A percentile compares a stretch with the other conserved stretches of the same genome.
Evolutionary conservation across 805 yeast species (phyloP).

Genomic region (Yarrowia sp.): DNA sequence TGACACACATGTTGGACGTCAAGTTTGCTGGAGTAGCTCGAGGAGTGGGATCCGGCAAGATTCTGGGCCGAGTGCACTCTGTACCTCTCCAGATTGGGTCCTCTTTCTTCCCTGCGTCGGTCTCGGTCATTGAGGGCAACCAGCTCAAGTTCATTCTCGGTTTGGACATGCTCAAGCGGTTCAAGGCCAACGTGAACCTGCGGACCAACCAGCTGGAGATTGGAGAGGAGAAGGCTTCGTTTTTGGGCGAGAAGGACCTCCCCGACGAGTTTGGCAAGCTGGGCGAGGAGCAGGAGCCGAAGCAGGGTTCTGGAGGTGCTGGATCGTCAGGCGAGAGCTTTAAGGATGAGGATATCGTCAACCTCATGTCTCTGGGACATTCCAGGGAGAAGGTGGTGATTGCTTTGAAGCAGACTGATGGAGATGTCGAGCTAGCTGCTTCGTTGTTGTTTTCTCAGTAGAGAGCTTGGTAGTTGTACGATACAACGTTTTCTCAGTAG

Average conservation of each 20-base stretch:
- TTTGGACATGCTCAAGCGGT: conserved; percentile 83
- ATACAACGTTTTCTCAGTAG: no score
- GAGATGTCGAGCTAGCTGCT: conserved; percentile 85
- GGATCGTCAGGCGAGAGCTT: no score
- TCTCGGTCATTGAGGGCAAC: conserved; percentile 61
- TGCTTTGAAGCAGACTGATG: conserved; percentile 65
- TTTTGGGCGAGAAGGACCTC: conserved; percentile 69
- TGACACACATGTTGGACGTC: conserved; percentile 70
- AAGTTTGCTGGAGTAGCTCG: conserved; percentile 77
- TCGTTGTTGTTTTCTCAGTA: conserved; percentile 53
- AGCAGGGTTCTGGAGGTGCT: conserved; percentile 9
- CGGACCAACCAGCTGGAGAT: conserved; percentile 59
- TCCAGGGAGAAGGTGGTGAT: conserved; percentile 55
- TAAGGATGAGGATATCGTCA: conserved; percentile 43
- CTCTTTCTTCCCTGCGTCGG: conserved; percentile 60
- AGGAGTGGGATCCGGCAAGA: conserved; percentile 83
- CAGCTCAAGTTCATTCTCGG: conserved; percentile 72
- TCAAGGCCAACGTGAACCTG: conserved; percentile 78
- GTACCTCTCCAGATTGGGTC: conserved; percentile 79
- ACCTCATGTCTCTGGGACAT: conserved; percentile 68
- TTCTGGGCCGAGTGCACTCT: conserved; percentile 81
- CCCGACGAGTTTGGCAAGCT: conserved; percentile 40
- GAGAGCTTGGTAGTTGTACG: neutral
- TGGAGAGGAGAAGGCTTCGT: conserved; percentile 69
- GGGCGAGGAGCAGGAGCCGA: conserved; percentile 28